phyloP scores from a whole-genome alignment of 306 rosid genomes.

The Sophora flavescens region DNA sequence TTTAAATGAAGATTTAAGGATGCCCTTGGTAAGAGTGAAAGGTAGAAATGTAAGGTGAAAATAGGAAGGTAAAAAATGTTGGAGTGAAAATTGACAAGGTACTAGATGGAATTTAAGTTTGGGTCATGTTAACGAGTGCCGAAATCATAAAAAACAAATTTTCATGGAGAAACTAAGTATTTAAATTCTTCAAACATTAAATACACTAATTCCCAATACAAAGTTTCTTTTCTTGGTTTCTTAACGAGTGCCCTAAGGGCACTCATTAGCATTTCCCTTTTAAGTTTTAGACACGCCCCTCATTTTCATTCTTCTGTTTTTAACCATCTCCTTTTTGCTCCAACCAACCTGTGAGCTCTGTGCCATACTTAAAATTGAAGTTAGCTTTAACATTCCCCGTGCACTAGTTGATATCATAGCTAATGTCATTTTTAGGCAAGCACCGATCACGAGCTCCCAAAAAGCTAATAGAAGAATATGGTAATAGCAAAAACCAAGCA shows the following conservation, averaged over 20 bases:
- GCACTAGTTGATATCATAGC: not conserved
- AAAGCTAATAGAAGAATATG: slow-evolving; percentile 1
- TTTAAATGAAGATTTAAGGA: slow-evolving; percentile 14
- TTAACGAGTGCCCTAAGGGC: too few relatives aligned
- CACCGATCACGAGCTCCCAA: slow-evolving; percentile 8
- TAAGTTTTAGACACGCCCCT: slow-evolving; percentile 13
- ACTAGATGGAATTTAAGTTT: slow-evolving; percentile 23
- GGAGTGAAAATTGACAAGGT: slow-evolving; percentile 5
- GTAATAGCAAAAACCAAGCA: too few relatives aligned
- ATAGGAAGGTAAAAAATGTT: not conserved
- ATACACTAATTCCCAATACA: too few relatives aligned
- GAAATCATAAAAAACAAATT: too few relatives aligned
- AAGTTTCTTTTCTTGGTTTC: too few relatives aligned
- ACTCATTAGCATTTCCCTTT: too few relatives aligned
- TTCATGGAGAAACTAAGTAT: too few relatives aligned
- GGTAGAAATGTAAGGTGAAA: not conserved
- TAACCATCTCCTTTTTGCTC: not conserved
- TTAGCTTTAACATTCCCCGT: not conserved
- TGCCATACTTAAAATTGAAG: not conserved
- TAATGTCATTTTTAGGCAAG: slow-evolving; percentile 6
- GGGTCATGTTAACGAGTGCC: too few relatives aligned
- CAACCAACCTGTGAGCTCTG: slow-evolving; percentile 12
- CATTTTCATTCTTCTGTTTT: slow-evolving; percentile 25
- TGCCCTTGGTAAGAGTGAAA: not conserved
- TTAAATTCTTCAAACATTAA: too few relatives aligned